A percentile compares a stretch with the other conserved stretches of the same genome.
Evolutionary conservation across 495 filamentous ascomycete species (phyloP).

Genomic region (Melanomma pulvis-pyrius): DNA sequence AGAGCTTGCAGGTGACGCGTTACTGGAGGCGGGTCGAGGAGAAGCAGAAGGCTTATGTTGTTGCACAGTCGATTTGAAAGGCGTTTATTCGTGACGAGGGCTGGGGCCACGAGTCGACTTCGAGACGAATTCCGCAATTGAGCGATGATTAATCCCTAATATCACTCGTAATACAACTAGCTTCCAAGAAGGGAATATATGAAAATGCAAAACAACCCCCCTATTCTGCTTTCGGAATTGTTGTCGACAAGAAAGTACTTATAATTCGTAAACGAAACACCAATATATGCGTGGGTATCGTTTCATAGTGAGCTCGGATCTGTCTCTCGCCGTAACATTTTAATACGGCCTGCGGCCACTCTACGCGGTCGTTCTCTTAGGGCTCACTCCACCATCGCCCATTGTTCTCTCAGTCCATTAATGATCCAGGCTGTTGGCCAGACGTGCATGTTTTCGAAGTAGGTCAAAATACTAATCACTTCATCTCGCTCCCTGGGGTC

Average conservation of each 20-base stretch:
- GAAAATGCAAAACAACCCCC: too few relatives aligned
- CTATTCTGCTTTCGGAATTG: too few relatives aligned
- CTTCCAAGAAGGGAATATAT: too few relatives aligned
- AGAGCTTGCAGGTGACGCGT: background rate
- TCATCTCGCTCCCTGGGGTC: background rate
- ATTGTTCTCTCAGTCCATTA: background rate
- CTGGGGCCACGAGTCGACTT: background rate
- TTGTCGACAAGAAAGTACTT: too few relatives aligned
- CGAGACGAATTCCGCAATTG: background rate
- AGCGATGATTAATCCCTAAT: background rate
- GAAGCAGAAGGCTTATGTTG: background rate
- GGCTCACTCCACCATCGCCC: background rate
- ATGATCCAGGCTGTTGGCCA: conserved; percentile 23
- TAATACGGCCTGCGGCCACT: too few relatives aligned
- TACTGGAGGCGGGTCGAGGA: background rate
- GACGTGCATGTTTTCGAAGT: conserved; percentile 2
- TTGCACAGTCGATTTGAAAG: background rate
- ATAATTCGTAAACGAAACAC: too few relatives aligned
- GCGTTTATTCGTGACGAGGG: background rate
- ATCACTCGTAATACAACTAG: too few relatives aligned
- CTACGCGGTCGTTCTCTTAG: too few relatives aligned
- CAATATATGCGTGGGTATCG: too few relatives aligned
- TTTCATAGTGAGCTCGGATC: too few relatives aligned
- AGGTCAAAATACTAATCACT: conserved; percentile 4
- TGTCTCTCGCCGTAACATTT: too few relatives aligned